A percentile compares a stretch with the other conserved stretches of the same genome.
Conservation (phyloP, 805 yeast genomes). For the Dipodascus albidus region DNA sequence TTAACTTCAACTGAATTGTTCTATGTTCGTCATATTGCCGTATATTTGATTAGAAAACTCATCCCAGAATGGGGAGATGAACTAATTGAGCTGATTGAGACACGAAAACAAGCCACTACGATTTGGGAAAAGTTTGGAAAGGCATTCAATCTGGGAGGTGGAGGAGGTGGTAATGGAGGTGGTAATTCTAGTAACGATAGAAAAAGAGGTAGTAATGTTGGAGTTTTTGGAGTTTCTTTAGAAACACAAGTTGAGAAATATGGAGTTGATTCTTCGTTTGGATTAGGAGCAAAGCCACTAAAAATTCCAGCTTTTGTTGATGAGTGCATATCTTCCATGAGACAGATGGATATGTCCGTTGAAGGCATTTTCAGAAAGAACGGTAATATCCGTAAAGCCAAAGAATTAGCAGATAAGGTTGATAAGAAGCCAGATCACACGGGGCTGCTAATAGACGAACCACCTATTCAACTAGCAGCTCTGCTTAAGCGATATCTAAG, state of each 20-base stretch:
- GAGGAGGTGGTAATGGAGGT: conserved; percentile 14
- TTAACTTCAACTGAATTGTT: conserved; percentile 46
- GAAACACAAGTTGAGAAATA: conserved; percentile 51
- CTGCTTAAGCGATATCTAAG: conserved; percentile 81
- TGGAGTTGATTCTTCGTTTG: conserved; percentile 78
- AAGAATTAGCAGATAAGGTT: conserved; percentile 59
- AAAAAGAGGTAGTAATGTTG: conserved; percentile 16
- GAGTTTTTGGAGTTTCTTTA: conserved; percentile 73
- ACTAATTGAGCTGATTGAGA: conserved; percentile 27
- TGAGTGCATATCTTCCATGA: conserved; percentile 71
- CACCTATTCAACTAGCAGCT: conserved; percentile 88
- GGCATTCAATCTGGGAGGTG: conserved; percentile 18
- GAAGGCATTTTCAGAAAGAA: conserved; percentile 95
- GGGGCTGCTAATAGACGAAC: conserved; percentile 63
- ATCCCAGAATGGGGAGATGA: conserved; percentile 28
- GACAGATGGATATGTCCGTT: conserved; percentile 83
- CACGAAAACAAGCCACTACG: conserved; percentile 23
- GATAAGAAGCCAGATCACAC: conserved; percentile 61
- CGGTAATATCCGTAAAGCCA: conserved; percentile 80
- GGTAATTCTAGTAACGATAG: conserved; percentile 5
- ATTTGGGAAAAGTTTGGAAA: conserved; percentile 37
- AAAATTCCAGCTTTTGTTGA: conserved; percentile 80
- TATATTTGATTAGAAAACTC: conserved; percentile 34
- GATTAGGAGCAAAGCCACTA: conserved; percentile 71
- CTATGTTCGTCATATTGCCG: conserved; percentile 43